These are phyloP conservation scores for Penicillium ucsense DNA, from an alignment of 495 filamentous ascomycete genomes.

Conservation along the genomic window DNA sequence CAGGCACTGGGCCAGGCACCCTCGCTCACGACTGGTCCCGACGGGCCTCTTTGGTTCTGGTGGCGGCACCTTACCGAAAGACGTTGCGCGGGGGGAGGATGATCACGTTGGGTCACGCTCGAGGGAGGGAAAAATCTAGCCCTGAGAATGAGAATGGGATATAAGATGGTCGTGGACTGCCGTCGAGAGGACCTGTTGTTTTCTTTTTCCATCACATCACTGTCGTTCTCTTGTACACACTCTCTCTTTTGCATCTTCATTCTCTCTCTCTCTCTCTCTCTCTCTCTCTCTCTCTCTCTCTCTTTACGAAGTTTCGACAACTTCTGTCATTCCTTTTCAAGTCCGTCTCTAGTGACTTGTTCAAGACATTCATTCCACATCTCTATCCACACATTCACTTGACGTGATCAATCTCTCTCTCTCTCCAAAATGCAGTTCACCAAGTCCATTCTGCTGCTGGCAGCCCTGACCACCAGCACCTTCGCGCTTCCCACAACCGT, in stretches of 20 bases:
- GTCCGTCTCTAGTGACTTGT: background rate
- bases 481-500: conserved; percentile 15
- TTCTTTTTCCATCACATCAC: conserved; percentile 1
- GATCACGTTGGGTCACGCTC: conserved; percentile 1
- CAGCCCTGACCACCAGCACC: conserved; percentile 22
- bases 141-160: conserved; percentile 5
- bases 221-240: conserved; percentile 11
- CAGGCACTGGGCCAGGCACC: conserved; percentile 15
- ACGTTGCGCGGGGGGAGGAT: conserved; percentile 6
- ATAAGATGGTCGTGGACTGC: conserved; percentile 4
- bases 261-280: conserved; percentile 4
- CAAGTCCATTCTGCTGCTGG: conserved; percentile 30
- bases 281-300: conserved; percentile 8
- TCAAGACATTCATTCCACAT: background rate
- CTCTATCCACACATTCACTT: background rate
- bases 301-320: conserved; percentile 9
- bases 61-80: conserved; percentile 1
- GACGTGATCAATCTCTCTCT: background rate
- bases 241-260: too few species aligned
- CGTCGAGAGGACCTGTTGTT: background rate
- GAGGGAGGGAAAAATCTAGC: background rate
- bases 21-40: conserved; percentile 5
- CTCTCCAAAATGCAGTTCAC: conserved; percentile 25
- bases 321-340: conserved; percentile 16
- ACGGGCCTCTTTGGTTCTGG: background rate